Evolutionary conservation across 116 monocot genomes (phyloP).

Genomic region (Dioscorea cayenensis): DNA sequence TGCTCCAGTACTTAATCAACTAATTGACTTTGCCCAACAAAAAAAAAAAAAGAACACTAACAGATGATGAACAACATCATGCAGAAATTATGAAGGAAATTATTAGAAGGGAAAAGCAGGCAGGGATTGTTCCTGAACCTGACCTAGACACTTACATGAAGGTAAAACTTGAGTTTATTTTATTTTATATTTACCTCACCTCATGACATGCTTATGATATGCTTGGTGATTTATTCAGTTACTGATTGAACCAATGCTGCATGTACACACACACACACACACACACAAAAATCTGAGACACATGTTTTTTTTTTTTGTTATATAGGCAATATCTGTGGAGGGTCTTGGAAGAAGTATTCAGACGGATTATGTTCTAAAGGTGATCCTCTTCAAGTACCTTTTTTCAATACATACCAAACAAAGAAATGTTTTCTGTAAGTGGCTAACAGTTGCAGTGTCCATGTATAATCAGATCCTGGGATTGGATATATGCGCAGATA

Average conservation of each 20-base stretch:
- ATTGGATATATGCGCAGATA: constrained; percentile 70
- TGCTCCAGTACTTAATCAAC: too few species aligned
- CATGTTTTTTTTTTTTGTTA: not conserved
- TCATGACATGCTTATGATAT: too few species aligned
- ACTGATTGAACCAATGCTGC: too few species aligned
- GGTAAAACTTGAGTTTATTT: constrained; percentile 14
- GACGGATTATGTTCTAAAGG: constrained; percentile 85
- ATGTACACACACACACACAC: too few species aligned
- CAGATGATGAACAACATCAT: too few species aligned
- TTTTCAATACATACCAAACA: not conserved
- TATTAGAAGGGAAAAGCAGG: constrained; percentile 53
- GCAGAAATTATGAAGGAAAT: constrained; percentile 68
- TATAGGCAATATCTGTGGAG: constrained; percentile 63
- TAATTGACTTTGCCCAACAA: too few species aligned
- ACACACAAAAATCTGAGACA: too few species aligned
- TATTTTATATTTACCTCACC: not conserved
- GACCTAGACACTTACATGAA: constrained; percentile 82
- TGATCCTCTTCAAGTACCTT: constrained; percentile 9
- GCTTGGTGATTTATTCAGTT: not conserved
- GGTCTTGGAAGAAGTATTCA: constrained; percentile 72
- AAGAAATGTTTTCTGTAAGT: not conserved
- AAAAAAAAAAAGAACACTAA: too few species aligned
- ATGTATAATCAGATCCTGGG: constrained; percentile 55
- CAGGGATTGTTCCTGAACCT: constrained; percentile 64
- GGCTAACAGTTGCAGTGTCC: not conserved